These are phyloP conservation scores for Durio zibethinus DNA, from an alignment of 345 rosid genomes.

Conservation along the genomic window DNA sequence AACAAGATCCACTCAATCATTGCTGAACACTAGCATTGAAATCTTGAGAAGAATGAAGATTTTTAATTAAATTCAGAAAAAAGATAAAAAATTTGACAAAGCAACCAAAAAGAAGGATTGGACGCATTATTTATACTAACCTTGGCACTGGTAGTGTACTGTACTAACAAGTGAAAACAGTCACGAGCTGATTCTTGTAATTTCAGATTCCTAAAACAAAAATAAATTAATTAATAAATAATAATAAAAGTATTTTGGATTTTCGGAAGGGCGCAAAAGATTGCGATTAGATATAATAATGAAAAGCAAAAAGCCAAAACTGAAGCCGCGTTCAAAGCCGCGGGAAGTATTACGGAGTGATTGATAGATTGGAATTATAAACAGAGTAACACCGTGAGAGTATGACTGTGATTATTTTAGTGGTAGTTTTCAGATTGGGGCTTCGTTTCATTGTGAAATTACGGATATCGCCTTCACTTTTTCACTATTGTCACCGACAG, in stretches of 20 bases:
- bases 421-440: background rate
- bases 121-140: background rate
- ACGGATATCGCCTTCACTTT: slow-evolving; percentile 13
- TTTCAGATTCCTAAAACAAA: background rate
- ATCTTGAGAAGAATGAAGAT: background rate
- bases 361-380: background rate
- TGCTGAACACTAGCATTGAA: background rate
- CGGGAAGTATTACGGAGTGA: slow-evolving; percentile 30
- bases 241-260: background rate
- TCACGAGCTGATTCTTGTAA: background rate
- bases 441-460: background rate
- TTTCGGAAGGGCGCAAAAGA: background rate
- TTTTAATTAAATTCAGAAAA: background rate
- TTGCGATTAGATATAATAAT: background rate
- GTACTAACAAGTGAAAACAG: background rate
- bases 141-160: background rate
- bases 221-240: background rate
- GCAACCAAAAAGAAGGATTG: background rate
- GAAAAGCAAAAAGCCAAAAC: slow-evolving; percentile 29
- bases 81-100: background rate
- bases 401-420: background rate
- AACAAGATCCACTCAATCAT: slow-evolving; percentile 16
- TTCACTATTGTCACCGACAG: slow-evolving; percentile 30
- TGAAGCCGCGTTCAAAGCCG: slow-evolving; percentile 59
- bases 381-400: background rate